Evolutionary conservation across 2,329 filamentous ascomycete genomes (phyloP).

Genomic region (Xylariaceae sp.): DNA sequence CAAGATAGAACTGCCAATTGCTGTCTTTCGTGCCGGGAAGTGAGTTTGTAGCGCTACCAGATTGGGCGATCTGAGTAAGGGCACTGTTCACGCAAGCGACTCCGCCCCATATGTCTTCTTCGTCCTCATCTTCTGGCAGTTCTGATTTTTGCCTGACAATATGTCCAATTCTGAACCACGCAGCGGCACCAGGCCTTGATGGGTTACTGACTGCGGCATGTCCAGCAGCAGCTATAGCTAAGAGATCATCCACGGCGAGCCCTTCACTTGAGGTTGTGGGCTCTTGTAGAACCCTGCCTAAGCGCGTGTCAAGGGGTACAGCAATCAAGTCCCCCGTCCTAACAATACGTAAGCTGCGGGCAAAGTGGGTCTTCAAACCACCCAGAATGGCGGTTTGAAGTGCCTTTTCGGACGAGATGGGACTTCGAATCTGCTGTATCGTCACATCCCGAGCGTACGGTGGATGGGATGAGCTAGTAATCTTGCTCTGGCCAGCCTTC

Average conservation of each 20-base stretch:
- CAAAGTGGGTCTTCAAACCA: slow-evolving; percentile 84
- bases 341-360: slow-evolving; percentile 74
- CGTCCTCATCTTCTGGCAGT: slow-evolving; percentile 52
- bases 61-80: slow-evolving; percentile 85
- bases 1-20: slow-evolving; percentile 87
- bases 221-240: slow-evolving; percentile 48
- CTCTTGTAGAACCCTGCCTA: slow-evolving; percentile 79
- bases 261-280: slow-evolving; percentile 53
- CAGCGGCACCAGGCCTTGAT: slow-evolving; percentile 57
- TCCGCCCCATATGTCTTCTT: slow-evolving; percentile 76
- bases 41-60: slow-evolving; percentile 78
- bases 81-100: slow-evolving; percentile 82
- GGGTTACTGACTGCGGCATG: slow-evolving; percentile 31
- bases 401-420: slow-evolving; percentile 77
- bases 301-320: slow-evolving; percentile 79
- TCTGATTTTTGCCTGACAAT: slow-evolving; percentile 56
- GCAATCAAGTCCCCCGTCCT: slow-evolving; percentile 85
- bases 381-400: slow-evolving; percentile 83
- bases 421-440: slow-evolving; percentile 82
- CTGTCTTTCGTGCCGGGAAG: slow-evolving; percentile 73
- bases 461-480: slow-evolving; percentile 52
- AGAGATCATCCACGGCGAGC: slow-evolving; percentile 68
- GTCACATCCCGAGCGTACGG: slow-evolving; percentile 72
- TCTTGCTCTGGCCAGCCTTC: slow-evolving; percentile 52
- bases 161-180: slow-evolving; percentile 89